These are phyloP conservation scores for Talaromyces wortmannii DNA, from an alignment of 495 filamentous ascomycete species.

Conservation along the genomic window DNA sequence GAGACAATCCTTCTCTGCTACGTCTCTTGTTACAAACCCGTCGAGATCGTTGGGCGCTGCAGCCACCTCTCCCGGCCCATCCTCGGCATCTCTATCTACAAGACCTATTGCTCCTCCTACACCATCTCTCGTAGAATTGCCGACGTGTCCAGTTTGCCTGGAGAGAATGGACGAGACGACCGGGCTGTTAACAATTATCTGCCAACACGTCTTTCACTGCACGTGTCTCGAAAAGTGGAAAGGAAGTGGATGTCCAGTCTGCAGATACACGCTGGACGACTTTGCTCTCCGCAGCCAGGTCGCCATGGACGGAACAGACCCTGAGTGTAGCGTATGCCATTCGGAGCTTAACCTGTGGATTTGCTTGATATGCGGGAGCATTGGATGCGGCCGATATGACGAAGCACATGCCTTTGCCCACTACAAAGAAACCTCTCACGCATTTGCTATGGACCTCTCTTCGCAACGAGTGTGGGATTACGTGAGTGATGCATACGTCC, in stretches of 20 bases:
- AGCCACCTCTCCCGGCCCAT: slow-evolving; percentile 36
- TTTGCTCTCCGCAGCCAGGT: slow-evolving; percentile 23
- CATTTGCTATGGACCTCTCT: slow-evolving; percentile 84
- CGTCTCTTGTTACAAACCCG: slow-evolving; percentile 28
- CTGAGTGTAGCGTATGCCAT: slow-evolving; percentile 68
- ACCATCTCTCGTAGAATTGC: slow-evolving; percentile 80
- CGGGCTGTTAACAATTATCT: slow-evolving; percentile 88
- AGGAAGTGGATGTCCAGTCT: slow-evolving; percentile 89
- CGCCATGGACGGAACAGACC: slow-evolving; percentile 26
- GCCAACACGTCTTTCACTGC: slow-evolving; percentile 98
- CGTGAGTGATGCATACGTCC: slow-evolving; percentile 87
- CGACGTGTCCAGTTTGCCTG: slow-evolving; percentile 93
- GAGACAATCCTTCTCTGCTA: slow-evolving; percentile 12
- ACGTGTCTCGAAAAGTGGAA: slow-evolving; percentile 95
- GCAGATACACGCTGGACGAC: slow-evolving; percentile 72
- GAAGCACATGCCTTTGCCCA: slow-evolving; percentile 89
- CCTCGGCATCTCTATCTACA: slow-evolving; percentile 50
- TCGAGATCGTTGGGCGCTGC: slow-evolving; percentile 24
- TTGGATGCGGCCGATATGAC: slow-evolving; percentile 93
- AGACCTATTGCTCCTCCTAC: slow-evolving; percentile 91
- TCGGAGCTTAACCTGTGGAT: slow-evolving; percentile 83
- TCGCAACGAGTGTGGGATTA: slow-evolving; percentile 99
- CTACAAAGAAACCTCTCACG: slow-evolving; percentile 83
- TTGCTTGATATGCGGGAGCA: slow-evolving; percentile 86
- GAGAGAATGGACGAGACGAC: slow-evolving; percentile 98